Conservation (phyloP, 257 asterid genomes). For the Ocimum tenuiflorum region DNA sequence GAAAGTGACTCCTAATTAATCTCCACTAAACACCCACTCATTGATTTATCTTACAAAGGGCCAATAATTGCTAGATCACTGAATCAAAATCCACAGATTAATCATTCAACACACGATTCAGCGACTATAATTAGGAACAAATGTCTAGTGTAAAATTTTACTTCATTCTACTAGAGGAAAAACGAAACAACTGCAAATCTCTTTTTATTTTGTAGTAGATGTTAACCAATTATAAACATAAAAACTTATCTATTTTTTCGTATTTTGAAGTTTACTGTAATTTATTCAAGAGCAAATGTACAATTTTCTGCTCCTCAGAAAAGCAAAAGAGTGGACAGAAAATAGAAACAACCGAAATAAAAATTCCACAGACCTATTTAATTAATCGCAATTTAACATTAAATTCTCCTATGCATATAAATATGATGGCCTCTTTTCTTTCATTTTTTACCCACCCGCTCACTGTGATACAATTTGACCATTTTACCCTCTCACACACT, state of each 20-base stretch:
- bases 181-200: no score
- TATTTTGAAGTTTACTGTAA: not conserved
- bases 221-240: no score
- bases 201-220: no score
- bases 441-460: no score
- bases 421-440: not conserved
- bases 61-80: no score
- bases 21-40: constrained; percentile 24
- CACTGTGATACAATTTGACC: not conserved
- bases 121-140: no score
- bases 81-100: no score
- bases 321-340: not conserved
- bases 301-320: no score
- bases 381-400: constrained; percentile 5
- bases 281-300: constrained; percentile 18
- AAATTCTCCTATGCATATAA: not conserved
- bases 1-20: not conserved
- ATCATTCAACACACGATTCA: no score
- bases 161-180: no score
- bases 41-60: not conserved
- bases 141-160: no score
- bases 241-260: not conserved
- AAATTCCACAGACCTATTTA: not conserved
- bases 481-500: constrained; percentile 32
- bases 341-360: not conserved